Evolutionary conservation across 495 filamentous ascomycete species (phyloP), one percentile per base, ranked within the genome.

Genomic region (Cercophora samala): DNA sequence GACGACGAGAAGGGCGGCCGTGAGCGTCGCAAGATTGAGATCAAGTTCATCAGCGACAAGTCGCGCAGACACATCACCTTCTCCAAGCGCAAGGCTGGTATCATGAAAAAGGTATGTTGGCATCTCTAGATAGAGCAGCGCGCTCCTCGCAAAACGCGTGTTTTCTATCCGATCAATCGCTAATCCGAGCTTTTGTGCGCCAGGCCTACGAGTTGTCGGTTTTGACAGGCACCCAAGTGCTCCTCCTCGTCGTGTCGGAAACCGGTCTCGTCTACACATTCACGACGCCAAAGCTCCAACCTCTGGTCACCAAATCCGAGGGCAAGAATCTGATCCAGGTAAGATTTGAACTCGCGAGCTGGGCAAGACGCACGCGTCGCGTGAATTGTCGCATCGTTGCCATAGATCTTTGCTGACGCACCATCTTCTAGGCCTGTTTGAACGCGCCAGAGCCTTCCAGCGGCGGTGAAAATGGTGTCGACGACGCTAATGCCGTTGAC

Each of bases 21-120:
- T 84, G 95, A 99, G 87, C 89, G 95, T 75, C 87, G 95, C 79
- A 99, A 99, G 89, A 99, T 99, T 74, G 95, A 99, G 83, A 99
- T 99, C 83, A 99, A 99, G 86, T 99, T 99, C 82, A 99, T 99
- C 77, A 93, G 93, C 80, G 95, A 99, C 83, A 99, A 99, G 85
- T 98, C 95, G 82, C 93, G 95, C 83, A 91, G 95, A 65, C 95
- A 99, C 84, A 99, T 99, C 79, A 99, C 95, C 69, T 99, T 99
- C 81, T 98, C 96, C 70, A 99, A 99, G 89, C 93, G 95, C 79
- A 99, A 99, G 86, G 95, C 95, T 66, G 95, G 95, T 74, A 99
- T 99, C 82, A 99, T 99, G 95, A 99, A 99, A 87, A 99, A 99
- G 93, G 95, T 97, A 78, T 68, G 87, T 84, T 62, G 42, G 18